Evolutionary conservation across 2,329 filamentous ascomycete species (phyloP).

Genomic region (Colletotrichum musae): DNA sequence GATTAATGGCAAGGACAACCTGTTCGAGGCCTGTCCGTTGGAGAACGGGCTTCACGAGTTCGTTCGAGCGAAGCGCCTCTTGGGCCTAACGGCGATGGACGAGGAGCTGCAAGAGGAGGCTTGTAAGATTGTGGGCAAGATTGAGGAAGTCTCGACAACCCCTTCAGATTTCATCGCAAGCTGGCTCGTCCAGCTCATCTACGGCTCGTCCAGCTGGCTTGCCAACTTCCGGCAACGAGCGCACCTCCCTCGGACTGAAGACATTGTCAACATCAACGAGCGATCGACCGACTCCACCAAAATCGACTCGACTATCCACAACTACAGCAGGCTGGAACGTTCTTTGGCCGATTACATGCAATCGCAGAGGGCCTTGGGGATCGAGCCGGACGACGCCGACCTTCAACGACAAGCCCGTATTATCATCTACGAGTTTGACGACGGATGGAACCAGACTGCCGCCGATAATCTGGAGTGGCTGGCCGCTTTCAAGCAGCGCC

Average conservation of each 20-base stretch:
- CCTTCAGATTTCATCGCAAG: conserved; percentile 67
- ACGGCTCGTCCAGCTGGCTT: conserved; percentile 67
- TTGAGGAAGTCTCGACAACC: conserved; percentile 65
- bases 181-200: conserved; percentile 69
- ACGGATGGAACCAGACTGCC: conserved; percentile 75
- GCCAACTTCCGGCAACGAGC: conserved; percentile 69
- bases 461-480: conserved; percentile 71
- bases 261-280: conserved; percentile 63
- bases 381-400: conserved; percentile 66
- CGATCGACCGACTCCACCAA: conserved; percentile 67
- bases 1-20: conserved; percentile 71
- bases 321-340: conserved; percentile 68
- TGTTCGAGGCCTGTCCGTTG: conserved; percentile 71
- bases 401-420: conserved; percentile 71
- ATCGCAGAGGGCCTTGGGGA: conserved; percentile 59
- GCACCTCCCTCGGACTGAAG: conserved; percentile 70
- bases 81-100: conserved; percentile 73
- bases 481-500: conserved; percentile 64
- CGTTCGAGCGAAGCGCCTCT: conserved; percentile 63
- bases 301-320: conserved; percentile 73
- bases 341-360: conserved; percentile 69
- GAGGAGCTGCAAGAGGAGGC: conserved; percentile 73
- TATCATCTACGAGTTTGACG: conserved; percentile 74
- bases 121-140: conserved; percentile 69
- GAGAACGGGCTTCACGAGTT: conserved; percentile 69